A percentile compares a stretch with the other conserved stretches of the same genome.
These are phyloP conservation scores for Phalaenopsis equestris DNA, from an alignment of 106 monocot genomes.

Conservation along the genomic window DNA sequence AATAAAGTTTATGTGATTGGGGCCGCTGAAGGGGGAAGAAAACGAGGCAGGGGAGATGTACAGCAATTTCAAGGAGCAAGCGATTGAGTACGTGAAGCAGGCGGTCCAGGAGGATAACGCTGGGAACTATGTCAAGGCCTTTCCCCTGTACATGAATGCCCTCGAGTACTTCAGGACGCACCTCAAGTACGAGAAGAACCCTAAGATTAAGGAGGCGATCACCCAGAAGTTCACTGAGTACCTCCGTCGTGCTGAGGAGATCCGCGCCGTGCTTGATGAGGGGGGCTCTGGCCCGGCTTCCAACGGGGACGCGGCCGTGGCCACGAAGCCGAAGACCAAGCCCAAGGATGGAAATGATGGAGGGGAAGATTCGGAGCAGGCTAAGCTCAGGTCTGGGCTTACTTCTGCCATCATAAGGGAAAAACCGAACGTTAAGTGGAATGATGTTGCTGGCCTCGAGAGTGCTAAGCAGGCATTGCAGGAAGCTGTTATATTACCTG, in stretches of 20 bases:
- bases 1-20: not conserved
- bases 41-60: slow-evolving; percentile 19
- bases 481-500: slow-evolving; percentile 76
- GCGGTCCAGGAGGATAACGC: slow-evolving; percentile 82
- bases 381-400: slow-evolving; percentile 69
- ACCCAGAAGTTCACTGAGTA: slow-evolving; percentile 90
- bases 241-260: slow-evolving; percentile 79
- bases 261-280: slow-evolving; percentile 61
- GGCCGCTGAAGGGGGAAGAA: not conserved
- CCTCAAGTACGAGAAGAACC: slow-evolving; percentile 69
- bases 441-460: slow-evolving; percentile 73
- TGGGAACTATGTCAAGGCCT: slow-evolving; percentile 78
- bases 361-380: slow-evolving; percentile 56
- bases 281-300: slow-evolving; percentile 49
- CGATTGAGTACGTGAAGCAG: slow-evolving; percentile 85
- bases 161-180: slow-evolving; percentile 79
- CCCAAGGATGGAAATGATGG: slow-evolving; percentile 57
- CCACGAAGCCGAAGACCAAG: slow-evolving; percentile 56
- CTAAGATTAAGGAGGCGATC: slow-evolving; percentile 80
- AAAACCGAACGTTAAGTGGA: slow-evolving; percentile 78
- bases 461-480: slow-evolving; percentile 82
- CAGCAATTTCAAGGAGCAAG: slow-evolving; percentile 68
- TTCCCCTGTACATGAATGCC: slow-evolving; percentile 84
- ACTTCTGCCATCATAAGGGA: slow-evolving; percentile 71
- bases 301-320: slow-evolving; percentile 64